Evolutionary conservation across 345 rosid species (phyloP).

Genomic region (Melaleuca quinquenervia): DNA sequence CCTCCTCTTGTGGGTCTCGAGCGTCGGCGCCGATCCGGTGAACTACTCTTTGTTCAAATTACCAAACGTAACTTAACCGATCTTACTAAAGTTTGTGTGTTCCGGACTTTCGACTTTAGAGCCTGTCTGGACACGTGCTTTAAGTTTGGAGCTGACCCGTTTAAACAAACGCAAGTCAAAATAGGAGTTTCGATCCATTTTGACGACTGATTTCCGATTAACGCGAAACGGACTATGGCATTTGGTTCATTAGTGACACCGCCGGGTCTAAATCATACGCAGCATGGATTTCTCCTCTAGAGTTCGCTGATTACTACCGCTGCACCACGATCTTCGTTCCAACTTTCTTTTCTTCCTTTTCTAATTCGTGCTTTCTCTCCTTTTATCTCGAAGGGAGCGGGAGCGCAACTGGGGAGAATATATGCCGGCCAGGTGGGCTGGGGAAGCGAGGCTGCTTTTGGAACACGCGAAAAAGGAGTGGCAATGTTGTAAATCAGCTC

Average conservation of each 20-base stretch:
- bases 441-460: neutral
- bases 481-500: neutral
- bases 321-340: neutral
- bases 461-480: neutral
- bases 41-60: fast-evolving
- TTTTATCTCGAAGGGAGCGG: neutral
- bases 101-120: too few species aligned
- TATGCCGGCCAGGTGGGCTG: neutral
- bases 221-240: neutral
- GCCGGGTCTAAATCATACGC: neutral
- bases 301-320: neutral
- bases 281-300: neutral
- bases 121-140: too few species aligned
- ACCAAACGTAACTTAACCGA: neutral
- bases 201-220: too few species aligned
- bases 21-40: fast-evolving
- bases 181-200: too few species aligned
- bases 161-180: too few species aligned
- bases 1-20: neutral
- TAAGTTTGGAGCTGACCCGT: too few species aligned
- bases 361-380: neutral
- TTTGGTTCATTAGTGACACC: neutral
- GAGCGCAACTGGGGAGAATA: neutral
- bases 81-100: too few species aligned
- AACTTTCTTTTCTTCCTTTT: neutral